phyloP scores from a whole-genome alignment of 805 yeast genomes.

The Danielozyma ontarioensis region DNA sequence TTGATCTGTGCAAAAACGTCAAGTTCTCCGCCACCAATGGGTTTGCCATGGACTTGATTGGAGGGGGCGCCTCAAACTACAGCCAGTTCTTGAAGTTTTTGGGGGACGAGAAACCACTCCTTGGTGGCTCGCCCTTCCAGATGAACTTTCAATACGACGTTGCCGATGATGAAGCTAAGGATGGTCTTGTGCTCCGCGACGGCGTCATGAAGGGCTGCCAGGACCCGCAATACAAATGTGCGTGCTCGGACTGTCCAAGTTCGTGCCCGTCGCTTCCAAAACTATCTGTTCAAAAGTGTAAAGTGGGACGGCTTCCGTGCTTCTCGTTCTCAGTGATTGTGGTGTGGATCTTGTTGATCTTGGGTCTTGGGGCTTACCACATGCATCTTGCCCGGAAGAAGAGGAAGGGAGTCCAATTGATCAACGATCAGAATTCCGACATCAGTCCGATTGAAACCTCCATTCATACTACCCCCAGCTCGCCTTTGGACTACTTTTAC shows the following conservation, averaged over 20 bases:
- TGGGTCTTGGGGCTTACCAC: slow-evolving; percentile 42
- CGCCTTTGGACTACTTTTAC: neutral
- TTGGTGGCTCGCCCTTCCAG: slow-evolving; percentile 96
- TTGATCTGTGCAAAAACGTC: slow-evolving; percentile 80
- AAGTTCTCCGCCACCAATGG: slow-evolving; percentile 95
- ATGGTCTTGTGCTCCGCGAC: slow-evolving; percentile 16
- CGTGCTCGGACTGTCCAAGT: slow-evolving; percentile 84
- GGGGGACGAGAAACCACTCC: slow-evolving; percentile 89
- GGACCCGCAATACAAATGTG: slow-evolving; percentile 65
- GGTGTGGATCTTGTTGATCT: slow-evolving; percentile 35
- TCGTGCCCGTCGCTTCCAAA: slow-evolving; percentile 70
- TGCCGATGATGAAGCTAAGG: slow-evolving; percentile 6
- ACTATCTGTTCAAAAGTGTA: slow-evolving; percentile 42
- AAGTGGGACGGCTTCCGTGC: slow-evolving; percentile 63
- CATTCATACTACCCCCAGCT: neutral
- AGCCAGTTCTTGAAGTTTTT: slow-evolving; percentile 73
- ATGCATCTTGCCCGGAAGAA: slow-evolving; percentile 18
- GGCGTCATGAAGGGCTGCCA: slow-evolving; percentile 48
- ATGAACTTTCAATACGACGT: slow-evolving; percentile 62
- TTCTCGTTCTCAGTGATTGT: slow-evolving; percentile 59
- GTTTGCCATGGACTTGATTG: slow-evolving; percentile 91
- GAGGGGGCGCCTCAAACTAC: slow-evolving; percentile 90
- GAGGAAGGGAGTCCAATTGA: neutral
- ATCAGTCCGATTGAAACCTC: neutral
- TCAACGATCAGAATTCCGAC: neutral